phyloP scores from a whole-genome alignment of 1,284 basidiomycete genomes.

The Apiotrichum brassicae region DNA sequence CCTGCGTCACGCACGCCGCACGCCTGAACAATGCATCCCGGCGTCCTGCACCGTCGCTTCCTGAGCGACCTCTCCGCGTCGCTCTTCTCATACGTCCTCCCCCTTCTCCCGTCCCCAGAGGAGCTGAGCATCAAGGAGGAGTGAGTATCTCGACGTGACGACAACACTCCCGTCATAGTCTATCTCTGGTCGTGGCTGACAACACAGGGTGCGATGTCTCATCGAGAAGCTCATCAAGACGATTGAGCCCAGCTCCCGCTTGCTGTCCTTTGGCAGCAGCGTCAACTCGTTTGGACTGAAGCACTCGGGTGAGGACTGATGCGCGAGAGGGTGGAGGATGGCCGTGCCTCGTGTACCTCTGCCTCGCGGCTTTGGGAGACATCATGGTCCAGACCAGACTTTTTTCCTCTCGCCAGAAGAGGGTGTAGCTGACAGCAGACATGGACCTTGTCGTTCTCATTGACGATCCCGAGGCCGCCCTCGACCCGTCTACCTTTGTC shows the following conservation, averaged over 20 bases:
- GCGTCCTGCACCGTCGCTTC: conserved; percentile 43
- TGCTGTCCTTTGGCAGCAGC: conserved; percentile 91
- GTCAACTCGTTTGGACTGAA: conserved; percentile 88
- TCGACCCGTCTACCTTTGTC: conserved; percentile 81
- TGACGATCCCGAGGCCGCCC: conserved; percentile 60
- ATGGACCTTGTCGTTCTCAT: conserved; percentile 98
- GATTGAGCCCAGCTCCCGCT: conserved; percentile 82
- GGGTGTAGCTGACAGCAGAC: no score
- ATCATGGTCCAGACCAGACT: no score
- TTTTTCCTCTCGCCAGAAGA: no score
- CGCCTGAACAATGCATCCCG: conserved; percentile 45
- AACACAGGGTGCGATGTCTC: conserved; percentile 65
- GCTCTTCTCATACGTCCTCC: conserved; percentile 62
- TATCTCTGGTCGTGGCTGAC: conserved; percentile 7
- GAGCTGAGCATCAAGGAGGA: conserved; percentile 93
- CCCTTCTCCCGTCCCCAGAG: conserved; percentile 77
- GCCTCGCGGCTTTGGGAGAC: no score
- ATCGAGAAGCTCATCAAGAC: conserved; percentile 90
- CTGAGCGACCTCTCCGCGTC: conserved; percentile 47
- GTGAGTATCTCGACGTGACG: no score
- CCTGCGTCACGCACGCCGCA: no score
- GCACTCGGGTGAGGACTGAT: conserved; percentile 68
- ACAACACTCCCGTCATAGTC: no score
- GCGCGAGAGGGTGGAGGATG: neutral
- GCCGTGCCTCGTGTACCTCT: no score